Evolutionary conservation across 768 basidiomycete genomes (phyloP).

Genomic region (Botryobasidium botryosum): DNA sequence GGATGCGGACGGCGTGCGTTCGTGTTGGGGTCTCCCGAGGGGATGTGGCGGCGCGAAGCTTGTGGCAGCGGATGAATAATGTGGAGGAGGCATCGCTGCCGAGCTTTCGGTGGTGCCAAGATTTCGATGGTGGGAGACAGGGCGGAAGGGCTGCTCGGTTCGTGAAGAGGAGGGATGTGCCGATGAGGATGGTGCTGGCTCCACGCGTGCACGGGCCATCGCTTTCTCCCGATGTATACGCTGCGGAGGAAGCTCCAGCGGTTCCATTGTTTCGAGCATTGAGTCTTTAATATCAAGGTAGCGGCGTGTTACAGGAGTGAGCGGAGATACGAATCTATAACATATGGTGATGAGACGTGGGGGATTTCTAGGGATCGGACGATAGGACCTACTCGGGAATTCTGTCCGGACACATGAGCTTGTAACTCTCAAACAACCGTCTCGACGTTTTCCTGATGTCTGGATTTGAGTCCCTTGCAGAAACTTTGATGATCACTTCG

Average conservation of each 20-base stretch:
- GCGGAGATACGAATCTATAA: constrained; percentile 48
- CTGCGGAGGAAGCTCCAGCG: background rate
- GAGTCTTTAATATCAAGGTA: constrained; percentile 40
- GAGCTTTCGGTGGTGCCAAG: too few species aligned
- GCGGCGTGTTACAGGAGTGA: constrained; percentile 61
- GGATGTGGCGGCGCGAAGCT: too few species aligned
- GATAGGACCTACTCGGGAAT: constrained; percentile 39
- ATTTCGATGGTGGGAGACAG: too few species aligned
- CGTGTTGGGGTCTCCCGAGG: too few species aligned
- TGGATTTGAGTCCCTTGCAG: constrained; percentile 56
- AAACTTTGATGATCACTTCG: constrained; percentile 47
- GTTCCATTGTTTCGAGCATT: background rate
- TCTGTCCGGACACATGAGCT: constrained; percentile 45
- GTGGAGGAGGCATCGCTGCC: too few species aligned
- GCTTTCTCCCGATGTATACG: too few species aligned
- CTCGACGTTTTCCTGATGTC: constrained; percentile 55
- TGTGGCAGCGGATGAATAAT: too few species aligned
- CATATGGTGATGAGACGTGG: constrained; percentile 5
- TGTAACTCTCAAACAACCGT: constrained; percentile 62
- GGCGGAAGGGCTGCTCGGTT: too few species aligned
- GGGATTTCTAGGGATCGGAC: background rate
- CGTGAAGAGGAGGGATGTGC: too few species aligned
- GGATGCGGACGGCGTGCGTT: too few species aligned
- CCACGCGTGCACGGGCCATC: too few species aligned
- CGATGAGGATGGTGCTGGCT: too few species aligned